Percentiles rank a stretch among this genome's conserved stretches.
Evolutionary conservation across 2,329 filamentous ascomycete species (phyloP).

Genomic region (Epichloe coenophiala): DNA sequence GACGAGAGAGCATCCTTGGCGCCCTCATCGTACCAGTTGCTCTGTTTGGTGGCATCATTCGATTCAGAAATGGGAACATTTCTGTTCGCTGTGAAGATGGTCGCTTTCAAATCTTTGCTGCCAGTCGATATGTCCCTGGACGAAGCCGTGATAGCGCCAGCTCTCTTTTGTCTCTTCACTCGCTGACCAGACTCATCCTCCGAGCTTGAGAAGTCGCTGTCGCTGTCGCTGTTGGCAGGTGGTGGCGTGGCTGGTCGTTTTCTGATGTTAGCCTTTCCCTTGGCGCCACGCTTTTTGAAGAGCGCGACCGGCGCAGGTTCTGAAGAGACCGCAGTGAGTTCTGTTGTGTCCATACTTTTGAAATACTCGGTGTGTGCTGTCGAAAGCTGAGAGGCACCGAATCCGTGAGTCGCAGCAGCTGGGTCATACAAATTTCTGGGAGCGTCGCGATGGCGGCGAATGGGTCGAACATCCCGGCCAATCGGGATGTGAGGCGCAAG

Average conservation of each 20-base stretch:
- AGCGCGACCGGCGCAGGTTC: conserved; percentile 39
- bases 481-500: background rate
- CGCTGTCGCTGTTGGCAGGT: conserved; percentile 45
- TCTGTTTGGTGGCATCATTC: conserved; percentile 82
- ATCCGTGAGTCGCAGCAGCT: background rate
- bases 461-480: background rate
- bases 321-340: background rate
- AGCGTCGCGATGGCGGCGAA: background rate
- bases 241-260: conserved; percentile 73
- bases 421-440: background rate
- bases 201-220: conserved; percentile 47
- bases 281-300: conserved; percentile 78
- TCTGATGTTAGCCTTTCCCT: conserved; percentile 62
- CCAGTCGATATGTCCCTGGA: conserved; percentile 30
- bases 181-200: conserved; percentile 65
- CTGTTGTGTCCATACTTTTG: conserved; percentile 3
- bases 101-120: conserved; percentile 30
- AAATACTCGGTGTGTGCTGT: background rate
- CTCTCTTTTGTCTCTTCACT: conserved; percentile 66
- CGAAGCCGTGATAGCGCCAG: conserved; percentile 51
- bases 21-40: conserved; percentile 81
- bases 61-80: conserved; percentile 47
- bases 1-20: conserved; percentile 30
- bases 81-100: conserved; percentile 47
- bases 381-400: background rate